A percentile compares a stretch with the other conserved stretches of the same genome.
phyloP scores from a whole-genome alignment of 345 rosid species.

The Syzygium grande region DNA sequence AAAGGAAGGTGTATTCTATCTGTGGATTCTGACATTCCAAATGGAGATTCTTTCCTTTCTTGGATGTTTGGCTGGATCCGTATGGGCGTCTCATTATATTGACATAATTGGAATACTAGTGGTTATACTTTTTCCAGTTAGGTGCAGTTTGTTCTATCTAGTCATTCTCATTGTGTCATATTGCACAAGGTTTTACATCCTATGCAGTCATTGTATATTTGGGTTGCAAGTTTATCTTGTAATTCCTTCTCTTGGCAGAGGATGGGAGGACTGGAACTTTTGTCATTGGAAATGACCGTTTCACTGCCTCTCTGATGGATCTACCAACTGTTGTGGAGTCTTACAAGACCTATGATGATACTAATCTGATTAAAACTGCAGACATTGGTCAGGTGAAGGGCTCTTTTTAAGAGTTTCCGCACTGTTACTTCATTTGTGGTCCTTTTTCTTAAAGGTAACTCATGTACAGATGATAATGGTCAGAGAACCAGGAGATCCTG shows the following conservation, averaged over 20 bases:
- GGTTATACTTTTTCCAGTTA: not conserved
- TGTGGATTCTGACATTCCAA: not conserved
- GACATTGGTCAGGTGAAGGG: slow-evolving; percentile 84
- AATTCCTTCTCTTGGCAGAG: slow-evolving; percentile 35
- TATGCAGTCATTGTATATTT: not conserved
- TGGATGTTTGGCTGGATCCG: not conserved
- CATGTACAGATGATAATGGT: slow-evolving; percentile 81
- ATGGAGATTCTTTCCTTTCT: not conserved
- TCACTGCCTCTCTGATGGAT: slow-evolving; percentile 76
- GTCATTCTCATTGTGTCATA: not conserved
- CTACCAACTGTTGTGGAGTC: slow-evolving; percentile 94
- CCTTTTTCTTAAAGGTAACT: not conserved
- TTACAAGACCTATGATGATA: slow-evolving; percentile 84
- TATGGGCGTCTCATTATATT: not conserved
- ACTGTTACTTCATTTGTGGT: not conserved
- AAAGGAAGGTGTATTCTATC: not conserved
- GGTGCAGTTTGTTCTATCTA: not conserved
- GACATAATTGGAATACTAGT: not conserved
- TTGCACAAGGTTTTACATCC: not conserved
- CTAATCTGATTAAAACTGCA: slow-evolving; percentile 80
- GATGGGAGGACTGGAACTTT: slow-evolving; percentile 86
- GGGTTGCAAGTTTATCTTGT: not conserved
- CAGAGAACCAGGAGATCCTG: slow-evolving; percentile 71
- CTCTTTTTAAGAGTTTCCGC: not conserved
- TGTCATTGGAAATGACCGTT: slow-evolving; percentile 60